Evolutionary conservation across 1,284 basidiomycete species (phyloP).

Genomic region (Phellopilus nigrolimitatus): DNA sequence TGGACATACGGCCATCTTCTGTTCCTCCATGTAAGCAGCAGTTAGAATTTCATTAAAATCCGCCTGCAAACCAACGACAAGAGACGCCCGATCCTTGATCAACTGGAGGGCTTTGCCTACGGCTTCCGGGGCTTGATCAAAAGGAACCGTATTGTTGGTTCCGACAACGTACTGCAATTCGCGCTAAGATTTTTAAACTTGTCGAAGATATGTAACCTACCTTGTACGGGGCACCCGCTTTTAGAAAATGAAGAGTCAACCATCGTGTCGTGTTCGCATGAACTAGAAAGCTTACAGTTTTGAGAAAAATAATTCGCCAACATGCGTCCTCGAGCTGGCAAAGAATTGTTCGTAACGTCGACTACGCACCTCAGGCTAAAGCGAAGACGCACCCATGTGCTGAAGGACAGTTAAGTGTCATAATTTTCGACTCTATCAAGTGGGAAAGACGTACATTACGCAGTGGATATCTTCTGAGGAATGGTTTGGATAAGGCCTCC

Average conservation of each 20-base stretch:
- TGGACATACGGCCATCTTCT: slow-evolving; percentile 68
- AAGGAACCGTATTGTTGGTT: slow-evolving; percentile 63
- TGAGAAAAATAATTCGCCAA: slow-evolving; percentile 80
- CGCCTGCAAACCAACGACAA: slow-evolving; percentile 33
- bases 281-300: slow-evolving; percentile 49
- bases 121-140: slow-evolving; percentile 49
- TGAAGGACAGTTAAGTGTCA: slow-evolving; percentile 28
- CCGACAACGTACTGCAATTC: slow-evolving; percentile 63
- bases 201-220: not conserved
- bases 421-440: not conserved
- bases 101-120: slow-evolving; percentile 52
- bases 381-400: slow-evolving; percentile 53
- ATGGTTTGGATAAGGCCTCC: slow-evolving; percentile 56
- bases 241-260: slow-evolving; percentile 1
- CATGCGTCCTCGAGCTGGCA: slow-evolving; percentile 56
- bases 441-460: slow-evolving; percentile 44
- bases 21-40: slow-evolving; percentile 76
- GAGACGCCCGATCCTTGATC: slow-evolving; percentile 47
- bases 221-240: slow-evolving; percentile 21
- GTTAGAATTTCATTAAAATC: slow-evolving; percentile 74
- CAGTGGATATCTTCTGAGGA: slow-evolving; percentile 61
- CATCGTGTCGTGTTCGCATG: not conserved
- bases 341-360: slow-evolving; percentile 9
- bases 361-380: not conserved
- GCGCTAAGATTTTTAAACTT: not conserved